Conservation (phyloP, 805 yeast genomes). For the Ogataea neopini region DNA sequence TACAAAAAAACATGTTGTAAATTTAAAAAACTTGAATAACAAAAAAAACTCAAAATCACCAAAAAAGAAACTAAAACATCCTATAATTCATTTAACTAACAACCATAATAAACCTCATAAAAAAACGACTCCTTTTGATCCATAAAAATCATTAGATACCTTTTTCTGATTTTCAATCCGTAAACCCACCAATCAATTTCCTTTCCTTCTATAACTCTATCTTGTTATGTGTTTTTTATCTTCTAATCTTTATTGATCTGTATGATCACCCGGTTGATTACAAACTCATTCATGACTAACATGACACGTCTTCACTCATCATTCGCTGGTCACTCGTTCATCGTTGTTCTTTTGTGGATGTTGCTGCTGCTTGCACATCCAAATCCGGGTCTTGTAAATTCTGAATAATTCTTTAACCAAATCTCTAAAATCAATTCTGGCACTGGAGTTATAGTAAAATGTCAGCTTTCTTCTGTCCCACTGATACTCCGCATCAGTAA, state of each 20-base stretch:
- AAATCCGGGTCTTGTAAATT: constrained; percentile 75
- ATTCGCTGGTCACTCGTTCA: no score
- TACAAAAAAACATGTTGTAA: background rate
- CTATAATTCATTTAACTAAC: background rate
- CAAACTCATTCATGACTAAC: background rate
- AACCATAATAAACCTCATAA: background rate
- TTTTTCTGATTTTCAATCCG: background rate
- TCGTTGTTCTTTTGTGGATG: constrained; percentile 7
- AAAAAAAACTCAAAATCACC: background rate
- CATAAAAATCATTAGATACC: background rate
- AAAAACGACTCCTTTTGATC: background rate
- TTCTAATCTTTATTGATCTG: constrained; percentile 4
- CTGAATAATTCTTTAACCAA: constrained; percentile 74
- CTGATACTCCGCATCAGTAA: constrained; percentile 81
- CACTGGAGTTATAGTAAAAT: constrained; percentile 63
- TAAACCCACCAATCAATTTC: background rate
- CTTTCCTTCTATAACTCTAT: constrained; percentile 11
- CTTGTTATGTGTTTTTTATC: background rate
- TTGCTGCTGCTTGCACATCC: constrained; percentile 63
- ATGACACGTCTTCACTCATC: no score
- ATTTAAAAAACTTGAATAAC: background rate
- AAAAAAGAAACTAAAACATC: background rate
- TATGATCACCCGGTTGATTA: background rate
- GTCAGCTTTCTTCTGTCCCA: constrained; percentile 82
- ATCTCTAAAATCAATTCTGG: constrained; percentile 76